Evolutionary conservation across 805 yeast species (phyloP).

Genomic region (Myxozyma neglecta): DNA sequence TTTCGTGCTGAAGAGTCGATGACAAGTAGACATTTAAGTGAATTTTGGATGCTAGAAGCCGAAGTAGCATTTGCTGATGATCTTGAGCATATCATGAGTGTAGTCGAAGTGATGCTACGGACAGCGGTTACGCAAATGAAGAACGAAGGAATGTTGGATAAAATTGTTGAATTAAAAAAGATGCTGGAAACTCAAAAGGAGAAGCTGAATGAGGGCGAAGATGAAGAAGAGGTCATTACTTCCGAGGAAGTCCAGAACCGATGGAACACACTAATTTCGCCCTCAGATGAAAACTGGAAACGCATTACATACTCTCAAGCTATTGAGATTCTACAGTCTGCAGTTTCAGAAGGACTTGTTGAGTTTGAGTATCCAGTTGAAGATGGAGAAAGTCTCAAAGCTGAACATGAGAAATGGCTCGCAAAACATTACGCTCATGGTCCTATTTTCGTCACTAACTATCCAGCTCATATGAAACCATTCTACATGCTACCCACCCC

Average conservation of each 20-base stretch:
- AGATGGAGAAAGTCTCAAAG: constrained; percentile 73
- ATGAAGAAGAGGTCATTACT: constrained; percentile 13
- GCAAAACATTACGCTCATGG: constrained; percentile 64
- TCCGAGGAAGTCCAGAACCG: constrained; percentile 45
- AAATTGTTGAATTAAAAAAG: constrained; percentile 6
- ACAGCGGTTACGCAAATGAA: constrained; percentile 41
- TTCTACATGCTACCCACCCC: constrained; percentile 78
- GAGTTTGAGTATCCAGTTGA: constrained; percentile 48
- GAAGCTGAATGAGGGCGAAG: constrained; percentile 4
- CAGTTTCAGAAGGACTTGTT: constrained; percentile 39
- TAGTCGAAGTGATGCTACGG: constrained; percentile 72
- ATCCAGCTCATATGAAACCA: constrained; percentile 77
- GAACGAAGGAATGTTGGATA: constrained; percentile 6
- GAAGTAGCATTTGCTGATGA: constrained; percentile 67
- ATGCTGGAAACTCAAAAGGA: constrained; percentile 8
- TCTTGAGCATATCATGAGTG: constrained; percentile 59
- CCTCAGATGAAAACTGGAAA: constrained; percentile 53
- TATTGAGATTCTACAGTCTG: constrained; percentile 50
- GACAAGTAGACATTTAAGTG: constrained; percentile 87
- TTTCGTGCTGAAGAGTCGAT: constrained; percentile 92
- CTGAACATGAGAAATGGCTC: constrained; percentile 90
- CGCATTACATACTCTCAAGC: constrained; percentile 77
- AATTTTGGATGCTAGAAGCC: constrained; percentile 97
- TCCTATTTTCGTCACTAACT: constrained; percentile 88
- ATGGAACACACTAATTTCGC: constrained; percentile 57